Base-by-base conservation (phyloP, 2,329 filamentous ascomycete genomes). In the Penicillium hordei region DNA sequence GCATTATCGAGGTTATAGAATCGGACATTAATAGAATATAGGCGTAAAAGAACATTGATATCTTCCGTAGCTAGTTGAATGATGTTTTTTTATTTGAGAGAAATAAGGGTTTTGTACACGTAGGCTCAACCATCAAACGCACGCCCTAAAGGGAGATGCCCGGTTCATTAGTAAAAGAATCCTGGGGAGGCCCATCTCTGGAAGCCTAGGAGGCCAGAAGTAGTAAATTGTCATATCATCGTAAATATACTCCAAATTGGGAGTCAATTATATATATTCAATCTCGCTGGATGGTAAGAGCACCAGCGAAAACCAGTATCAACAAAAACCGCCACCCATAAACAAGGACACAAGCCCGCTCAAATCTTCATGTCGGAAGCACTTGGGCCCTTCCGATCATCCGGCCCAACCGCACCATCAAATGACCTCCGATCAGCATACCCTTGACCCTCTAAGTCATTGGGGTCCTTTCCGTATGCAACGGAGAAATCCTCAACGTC, bases 381-480 rank as follows among this genome's bases (percentile, higher is more conserved):
- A 38, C 15, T 68, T n/a, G 62, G 40, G 1, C 63, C 59, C 43
- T 72, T 72, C 45, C 61, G 63, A 17, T 70, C 61, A 15, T 53
- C 58, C 10, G 58, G 48, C 21, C 27, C 39, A 52, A 29, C 1
- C 12, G 57, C 59, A 36, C 56, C 58, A 21, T 61, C 34, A 39
- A 62, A 54, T 2, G 64, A 60, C 8, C 50, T 49, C 27, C 56
- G 52, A 7, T 53, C 52, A 10, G 15, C 52, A 53, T 61, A 44
- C 4, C 48, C 52, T 49, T 44, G 36, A 10, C 70, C 65, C 29
- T 75, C 72, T 39, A 65, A 60, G 43, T 69, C 67, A 17, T 44
- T 52, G 0, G 72, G 60, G 17, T 70, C 68, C 53, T 72, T 63
- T 17, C 69, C 74, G 48, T 75, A 72, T 19, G 70, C 65, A 29